Percentiles rank a stretch among this genome's conserved stretches.
phyloP scores from a whole-genome alignment of 352 stramenopile genomes.

The Phytophthora meadii region DNA sequence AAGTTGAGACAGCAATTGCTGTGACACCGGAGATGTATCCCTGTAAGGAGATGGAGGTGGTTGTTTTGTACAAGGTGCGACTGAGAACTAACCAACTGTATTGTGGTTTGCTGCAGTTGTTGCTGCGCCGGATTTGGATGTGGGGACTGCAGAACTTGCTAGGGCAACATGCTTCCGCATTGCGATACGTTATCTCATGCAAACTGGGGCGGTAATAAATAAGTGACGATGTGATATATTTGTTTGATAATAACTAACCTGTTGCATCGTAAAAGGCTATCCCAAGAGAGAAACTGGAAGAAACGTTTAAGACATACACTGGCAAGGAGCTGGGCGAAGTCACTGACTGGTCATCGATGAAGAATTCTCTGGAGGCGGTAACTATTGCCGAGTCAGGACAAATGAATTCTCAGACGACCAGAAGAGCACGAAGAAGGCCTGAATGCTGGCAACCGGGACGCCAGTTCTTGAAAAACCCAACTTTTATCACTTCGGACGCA shows the following conservation, averaged over 20 bases:
- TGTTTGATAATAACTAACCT: not conserved
- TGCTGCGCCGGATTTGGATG: conserved; percentile 23
- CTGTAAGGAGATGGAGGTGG: conserved; percentile 25
- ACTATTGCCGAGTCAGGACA: not conserved
- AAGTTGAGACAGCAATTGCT: not conserved
- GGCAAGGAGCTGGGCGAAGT: conserved; percentile 21
- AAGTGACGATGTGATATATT: not conserved
- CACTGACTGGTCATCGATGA: conserved; percentile 15
- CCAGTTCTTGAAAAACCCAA: conserved; percentile 34
- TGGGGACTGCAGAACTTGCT: conserved; percentile 20
- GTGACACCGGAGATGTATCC: conserved; percentile 25
- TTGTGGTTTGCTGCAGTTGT: conserved; percentile 31
- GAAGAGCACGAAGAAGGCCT: not conserved
- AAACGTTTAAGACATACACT: conserved; percentile 44
- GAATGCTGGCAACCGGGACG: conserved; percentile 41
- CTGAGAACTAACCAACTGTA: conserved; percentile 3
- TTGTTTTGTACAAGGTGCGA: not conserved
- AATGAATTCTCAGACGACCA: not conserved
- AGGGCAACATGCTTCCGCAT: conserved; percentile 45
- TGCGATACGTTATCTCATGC: conserved; percentile 29
- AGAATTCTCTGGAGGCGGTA: conserved; percentile 12
- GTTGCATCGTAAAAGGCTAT: conserved; percentile 17
- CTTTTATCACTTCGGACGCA: conserved; percentile 30
- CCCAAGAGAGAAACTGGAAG: conserved; percentile 21
- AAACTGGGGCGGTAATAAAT: conserved; percentile 34